Evolutionary conservation across 148 eudicot genomes (phyloP).

Genomic region (Cornus florida): DNA sequence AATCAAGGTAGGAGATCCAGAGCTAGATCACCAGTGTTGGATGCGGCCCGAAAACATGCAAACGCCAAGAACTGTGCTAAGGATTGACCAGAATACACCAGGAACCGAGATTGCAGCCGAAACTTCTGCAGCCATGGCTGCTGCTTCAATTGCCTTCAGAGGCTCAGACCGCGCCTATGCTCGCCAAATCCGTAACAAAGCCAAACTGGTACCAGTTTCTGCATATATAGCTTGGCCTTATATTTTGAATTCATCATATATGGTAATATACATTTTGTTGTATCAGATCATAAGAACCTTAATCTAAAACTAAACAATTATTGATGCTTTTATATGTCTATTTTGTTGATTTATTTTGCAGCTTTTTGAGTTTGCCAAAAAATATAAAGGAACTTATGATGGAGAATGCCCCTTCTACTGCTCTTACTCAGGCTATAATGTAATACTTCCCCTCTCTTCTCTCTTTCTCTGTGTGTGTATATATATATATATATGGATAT

Average conservation of each 20-base stretch:
- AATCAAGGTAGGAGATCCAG: conserved; percentile 68
- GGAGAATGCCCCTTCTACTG: conserved; percentile 97
- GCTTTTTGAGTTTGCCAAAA: conserved; percentile 67
- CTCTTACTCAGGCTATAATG: conserved; percentile 76
- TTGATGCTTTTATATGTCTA: neutral
- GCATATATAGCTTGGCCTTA: neutral
- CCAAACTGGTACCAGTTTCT: conserved; percentile 43
- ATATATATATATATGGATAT: neutral
- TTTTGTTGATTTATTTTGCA: conserved; percentile 25
- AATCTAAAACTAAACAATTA: too few species aligned
- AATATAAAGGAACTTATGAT: conserved; percentile 57
- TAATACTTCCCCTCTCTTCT: conserved; percentile 17
- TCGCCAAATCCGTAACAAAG: conserved; percentile 48
- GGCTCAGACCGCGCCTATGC: conserved; percentile 44
- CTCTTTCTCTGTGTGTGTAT: too few species aligned
- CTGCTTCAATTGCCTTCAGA: conserved; percentile 67
- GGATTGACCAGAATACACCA: conserved; percentile 52
- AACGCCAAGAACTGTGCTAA: conserved; percentile 52
- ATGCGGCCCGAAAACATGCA: conserved; percentile 77
- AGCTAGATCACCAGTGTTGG: conserved; percentile 76
- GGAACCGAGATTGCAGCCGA: conserved; percentile 97
- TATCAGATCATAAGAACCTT: neutral
- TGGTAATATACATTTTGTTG: neutral
- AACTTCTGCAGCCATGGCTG: conserved; percentile 83
- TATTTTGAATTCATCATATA: neutral